Conservation (phyloP, 495 filamentous ascomycete genomes). For the Mycothermus thermophilus region DNA sequence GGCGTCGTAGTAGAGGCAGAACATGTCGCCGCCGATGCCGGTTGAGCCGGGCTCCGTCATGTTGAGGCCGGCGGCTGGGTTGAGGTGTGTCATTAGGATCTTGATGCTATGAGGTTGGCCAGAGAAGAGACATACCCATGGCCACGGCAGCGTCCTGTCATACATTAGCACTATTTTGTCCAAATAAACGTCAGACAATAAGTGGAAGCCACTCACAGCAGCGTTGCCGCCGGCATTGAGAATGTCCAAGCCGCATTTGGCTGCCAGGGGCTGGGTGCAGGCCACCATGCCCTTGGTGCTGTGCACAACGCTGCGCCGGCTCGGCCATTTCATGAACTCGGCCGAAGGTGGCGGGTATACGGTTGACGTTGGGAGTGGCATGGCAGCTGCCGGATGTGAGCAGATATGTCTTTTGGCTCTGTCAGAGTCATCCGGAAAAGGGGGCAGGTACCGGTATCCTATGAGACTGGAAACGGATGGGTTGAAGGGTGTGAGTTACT, state of each 20-base stretch:
- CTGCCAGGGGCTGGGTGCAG: conserved; percentile 81
- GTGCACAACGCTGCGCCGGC: conserved; percentile 81
- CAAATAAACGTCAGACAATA: conserved; percentile 2
- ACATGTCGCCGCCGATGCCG: conserved; percentile 97
- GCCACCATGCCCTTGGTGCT: conserved; percentile 87
- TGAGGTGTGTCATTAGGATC: not conserved
- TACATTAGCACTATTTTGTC: conserved; percentile 2
- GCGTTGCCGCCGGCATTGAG: conserved; percentile 83
- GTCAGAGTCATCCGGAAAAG: too few species aligned
- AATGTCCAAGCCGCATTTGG: conserved; percentile 72
- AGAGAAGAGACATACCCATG: conserved; percentile 16
- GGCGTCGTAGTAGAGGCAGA: conserved; percentile 86
- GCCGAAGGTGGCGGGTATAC: conserved; percentile 50
- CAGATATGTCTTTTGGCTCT: too few species aligned
- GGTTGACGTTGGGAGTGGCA: conserved; percentile 30
- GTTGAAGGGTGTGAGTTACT: too few species aligned
- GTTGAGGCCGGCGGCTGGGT: conserved; percentile 69
- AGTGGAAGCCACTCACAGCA: conserved; percentile 46
- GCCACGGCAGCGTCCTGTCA: conserved; percentile 84
- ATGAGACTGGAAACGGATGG: too few species aligned
- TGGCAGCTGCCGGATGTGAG: too few species aligned
- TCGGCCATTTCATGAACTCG: conserved; percentile 55
- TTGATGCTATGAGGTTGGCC: not conserved
- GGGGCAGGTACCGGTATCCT: too few species aligned
- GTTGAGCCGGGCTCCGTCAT: conserved; percentile 88